Base-by-base conservation (phyloP, 2,329 filamentous ascomycete genomes). In the Fusarium anguioides region DNA sequence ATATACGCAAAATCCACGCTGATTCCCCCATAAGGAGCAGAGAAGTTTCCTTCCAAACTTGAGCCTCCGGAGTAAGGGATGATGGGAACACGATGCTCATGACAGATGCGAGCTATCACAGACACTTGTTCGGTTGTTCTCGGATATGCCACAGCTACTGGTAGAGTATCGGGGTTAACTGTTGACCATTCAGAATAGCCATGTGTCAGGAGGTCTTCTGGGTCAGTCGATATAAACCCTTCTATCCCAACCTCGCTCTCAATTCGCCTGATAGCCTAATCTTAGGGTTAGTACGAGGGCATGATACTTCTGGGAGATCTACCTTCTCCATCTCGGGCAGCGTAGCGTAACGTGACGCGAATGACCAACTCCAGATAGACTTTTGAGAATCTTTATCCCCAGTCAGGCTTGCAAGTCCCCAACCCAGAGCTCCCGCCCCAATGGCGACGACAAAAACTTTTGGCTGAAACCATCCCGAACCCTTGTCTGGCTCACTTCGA, bases 1-100 rank as follows among this genome's bases (percentile, higher is more conserved):
- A 97, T 97, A 73, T 87, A 88, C 2, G 88, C 87, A 76, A 97
- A 97, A 75, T 97, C 94, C 48, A 97, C 91, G 68, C 92, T 95
- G 74, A 97, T 87, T 14, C 94, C 94, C 14, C 94, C 94, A 74
- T 90, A 91, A 0, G 93, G 93, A 15, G 94, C 92, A 1, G 92
- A 92, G 77, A 97, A 97, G 76, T 97, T 96, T 15, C 91, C 94
- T 77, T 97, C 94, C 1, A 97, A 82, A 68, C 91, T 95, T 0
- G 92, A 91, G 15, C 94, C 94, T 4, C 93, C 94, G 1, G 92
- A 96, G 75, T 92, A 97, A 0, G 93, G 91, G 60, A 96, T 91
- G 81, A 97, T 91, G 2, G 94, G 94, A 52, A 97, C 87, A 17
- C 86, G 89, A 77, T 94, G 90, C 75, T 90, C 90, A 79, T 91